These are phyloP conservation scores for Eleusine indica DNA, from an alignment of 176 grass and related monocot species.

Conservation along the genomic window DNA sequence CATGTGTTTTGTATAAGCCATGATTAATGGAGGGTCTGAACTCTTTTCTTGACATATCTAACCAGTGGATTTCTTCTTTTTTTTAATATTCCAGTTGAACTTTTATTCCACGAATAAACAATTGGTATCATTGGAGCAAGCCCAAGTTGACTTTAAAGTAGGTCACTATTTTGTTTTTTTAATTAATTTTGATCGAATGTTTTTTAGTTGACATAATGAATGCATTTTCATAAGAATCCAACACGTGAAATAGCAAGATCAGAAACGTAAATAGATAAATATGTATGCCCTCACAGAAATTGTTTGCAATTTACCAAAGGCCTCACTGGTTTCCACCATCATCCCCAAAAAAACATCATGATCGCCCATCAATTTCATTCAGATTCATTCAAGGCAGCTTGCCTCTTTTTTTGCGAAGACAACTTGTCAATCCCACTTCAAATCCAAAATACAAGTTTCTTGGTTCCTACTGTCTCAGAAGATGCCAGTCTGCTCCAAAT, in stretches of 20 bases:
- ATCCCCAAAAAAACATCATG: not conserved
- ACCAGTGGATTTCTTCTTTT: not conserved
- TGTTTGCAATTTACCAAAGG: not conserved
- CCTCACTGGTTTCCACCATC: not conserved
- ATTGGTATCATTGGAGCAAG: not conserved
- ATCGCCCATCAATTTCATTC: not conserved
- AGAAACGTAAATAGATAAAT: not conserved
- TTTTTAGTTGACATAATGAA: not conserved
- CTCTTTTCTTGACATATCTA: not conserved
- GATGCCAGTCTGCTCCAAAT: not conserved
- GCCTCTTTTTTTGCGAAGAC: not conserved
- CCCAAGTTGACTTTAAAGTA: not conserved
- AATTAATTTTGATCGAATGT: not conserved
- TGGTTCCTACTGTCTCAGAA: not conserved
- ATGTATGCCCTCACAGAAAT: not conserved
- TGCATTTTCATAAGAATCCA: not conserved
- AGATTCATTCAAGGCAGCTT: not conserved
- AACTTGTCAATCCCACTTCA: not conserved
- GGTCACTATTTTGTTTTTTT: not conserved
- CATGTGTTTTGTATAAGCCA: not conserved
- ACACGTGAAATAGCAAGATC: not conserved
- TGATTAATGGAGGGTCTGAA: not conserved
- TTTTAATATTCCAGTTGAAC: not conserved
- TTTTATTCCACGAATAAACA: not conserved
- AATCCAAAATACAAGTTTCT: not conserved